Percentiles rank a stretch among this genome's conserved stretches.
phyloP scores from a whole-genome alignment of 2,329 filamentous ascomycete species.

The Rhinocladiella mackenziei region DNA sequence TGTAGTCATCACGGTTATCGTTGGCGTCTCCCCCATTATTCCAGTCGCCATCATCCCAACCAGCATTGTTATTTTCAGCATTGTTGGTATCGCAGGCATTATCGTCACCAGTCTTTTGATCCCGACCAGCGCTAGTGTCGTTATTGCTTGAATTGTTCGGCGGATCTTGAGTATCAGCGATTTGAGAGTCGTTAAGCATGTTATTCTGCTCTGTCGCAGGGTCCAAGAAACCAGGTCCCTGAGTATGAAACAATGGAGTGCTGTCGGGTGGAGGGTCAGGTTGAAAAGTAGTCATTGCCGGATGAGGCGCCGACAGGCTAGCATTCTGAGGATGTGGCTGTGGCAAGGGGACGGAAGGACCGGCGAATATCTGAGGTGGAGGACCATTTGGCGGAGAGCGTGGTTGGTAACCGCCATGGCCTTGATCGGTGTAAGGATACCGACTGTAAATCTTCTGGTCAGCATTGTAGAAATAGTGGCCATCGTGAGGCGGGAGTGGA shows the following conservation, averaged over 20 bases:
- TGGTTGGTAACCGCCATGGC: constrained; percentile 2
- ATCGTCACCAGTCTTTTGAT: background rate
- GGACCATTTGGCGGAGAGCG: constrained; percentile 1
- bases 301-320: too few relatives aligned
- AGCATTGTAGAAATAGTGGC: constrained; percentile 13
- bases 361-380: background rate
- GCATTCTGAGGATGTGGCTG: too few relatives aligned
- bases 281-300: too few relatives aligned
- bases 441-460: constrained; percentile 7
- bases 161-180: constrained; percentile 2
- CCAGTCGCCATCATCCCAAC: constrained; percentile 1
- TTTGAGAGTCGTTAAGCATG: background rate
- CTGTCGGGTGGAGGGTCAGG: constrained; percentile 7
- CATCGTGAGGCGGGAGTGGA: background rate
- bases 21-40: too few relatives aligned
- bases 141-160: background rate
- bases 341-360: too few relatives aligned
- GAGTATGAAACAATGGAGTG: constrained; percentile 11
- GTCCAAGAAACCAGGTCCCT: background rate
- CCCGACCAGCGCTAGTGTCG: background rate
- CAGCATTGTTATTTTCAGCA: background rate
- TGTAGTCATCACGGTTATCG: constrained; percentile 3
- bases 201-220: background rate
- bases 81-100: background rate
- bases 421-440: constrained; percentile 7